Evolutionary conservation across 2,329 filamentous ascomycete species (phyloP).

Genomic region (Alternaria longipes): DNA sequence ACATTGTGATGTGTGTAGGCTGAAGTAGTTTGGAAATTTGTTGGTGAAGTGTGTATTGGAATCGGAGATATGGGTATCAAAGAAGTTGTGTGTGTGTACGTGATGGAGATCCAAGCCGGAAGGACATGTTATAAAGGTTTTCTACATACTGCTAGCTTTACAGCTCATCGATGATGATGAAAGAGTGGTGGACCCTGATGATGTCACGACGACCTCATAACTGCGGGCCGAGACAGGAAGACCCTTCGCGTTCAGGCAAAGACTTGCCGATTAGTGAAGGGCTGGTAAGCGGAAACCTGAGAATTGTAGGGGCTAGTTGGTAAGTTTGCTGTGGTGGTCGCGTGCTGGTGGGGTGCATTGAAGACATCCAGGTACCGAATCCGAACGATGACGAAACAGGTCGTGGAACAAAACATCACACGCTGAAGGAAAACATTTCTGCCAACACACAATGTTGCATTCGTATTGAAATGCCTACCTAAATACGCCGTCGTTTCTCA

Average conservation of each 20-base stretch:
- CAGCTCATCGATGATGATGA: slow-evolving; percentile 10
- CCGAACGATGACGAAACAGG: neutral
- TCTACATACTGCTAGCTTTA: neutral
- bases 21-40: neutral
- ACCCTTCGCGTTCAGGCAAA: neutral
- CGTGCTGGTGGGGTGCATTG: neutral
- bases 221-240: neutral
- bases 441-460: slow-evolving; percentile 8
- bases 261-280: neutral
- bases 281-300: neutral
- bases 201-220: slow-evolving; percentile 35
- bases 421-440: neutral
- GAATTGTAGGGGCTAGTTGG: neutral
- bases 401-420: neutral
- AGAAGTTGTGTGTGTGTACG: neutral
- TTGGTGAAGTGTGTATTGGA: neutral
- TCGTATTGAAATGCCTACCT: slow-evolving; percentile 3
- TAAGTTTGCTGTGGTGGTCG: slow-evolving; percentile 2
- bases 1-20: slow-evolving; percentile 48
- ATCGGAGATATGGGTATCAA: neutral
- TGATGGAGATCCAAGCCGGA: neutral
- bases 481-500: slow-evolving; percentile 12
- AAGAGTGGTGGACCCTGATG: slow-evolving; percentile 25
- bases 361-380: slow-evolving; percentile 2
- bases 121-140: slow-evolving; percentile 3